These are phyloP conservation scores for Penicillium dipodomyicola DNA, from an alignment of 495 filamentous ascomycete genomes.

Conservation along the genomic window DNA sequence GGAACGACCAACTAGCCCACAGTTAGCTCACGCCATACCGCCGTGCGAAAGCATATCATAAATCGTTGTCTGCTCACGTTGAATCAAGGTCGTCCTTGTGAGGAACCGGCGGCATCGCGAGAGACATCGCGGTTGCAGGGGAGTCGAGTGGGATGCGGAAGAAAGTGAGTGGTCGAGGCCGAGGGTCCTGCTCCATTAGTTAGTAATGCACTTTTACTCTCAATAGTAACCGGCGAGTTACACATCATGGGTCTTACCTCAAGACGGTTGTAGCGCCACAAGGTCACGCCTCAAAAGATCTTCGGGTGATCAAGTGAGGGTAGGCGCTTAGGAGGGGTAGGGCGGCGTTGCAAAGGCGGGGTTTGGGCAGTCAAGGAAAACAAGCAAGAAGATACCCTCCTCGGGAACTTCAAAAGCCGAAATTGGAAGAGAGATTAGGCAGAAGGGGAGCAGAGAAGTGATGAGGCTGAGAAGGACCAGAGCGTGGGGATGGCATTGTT, in stretches of 20 bases:
- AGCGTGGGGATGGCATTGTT: constrained; percentile 28
- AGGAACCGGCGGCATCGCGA: constrained; percentile 49
- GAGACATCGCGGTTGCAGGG: constrained; percentile 35
- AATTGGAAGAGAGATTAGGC: constrained; percentile 13
- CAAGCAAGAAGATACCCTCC: constrained; percentile 2
- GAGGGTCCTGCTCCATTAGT: neutral
- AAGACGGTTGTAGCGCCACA: constrained; percentile 24
- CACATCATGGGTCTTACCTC: constrained; percentile 2
- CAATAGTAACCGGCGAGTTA: neutral
- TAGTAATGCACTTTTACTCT: neutral
- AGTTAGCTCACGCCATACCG: constrained; percentile 13
- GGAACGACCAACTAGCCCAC: constrained; percentile 71
- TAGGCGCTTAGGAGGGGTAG: neutral
- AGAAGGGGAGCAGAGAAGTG: constrained; percentile 24
- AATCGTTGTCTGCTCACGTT: constrained; percentile 59
- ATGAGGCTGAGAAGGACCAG: constrained; percentile 37
- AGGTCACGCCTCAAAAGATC: constrained; percentile 17
- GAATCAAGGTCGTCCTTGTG: constrained; percentile 79
- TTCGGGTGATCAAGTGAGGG: constrained; percentile 2
- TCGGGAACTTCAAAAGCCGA: constrained; percentile 6
- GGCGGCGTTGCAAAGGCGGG: neutral
- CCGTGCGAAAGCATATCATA: neutral
- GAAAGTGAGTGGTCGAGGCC: constrained; percentile 7
- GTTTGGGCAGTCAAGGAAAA: neutral
- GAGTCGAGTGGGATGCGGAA: constrained; percentile 3